A percentile compares a stretch with the other conserved stretches of the same genome.
phyloP scores from a whole-genome alignment of 2,329 filamentous ascomycete species.

The Monosporascus sp. region DNA sequence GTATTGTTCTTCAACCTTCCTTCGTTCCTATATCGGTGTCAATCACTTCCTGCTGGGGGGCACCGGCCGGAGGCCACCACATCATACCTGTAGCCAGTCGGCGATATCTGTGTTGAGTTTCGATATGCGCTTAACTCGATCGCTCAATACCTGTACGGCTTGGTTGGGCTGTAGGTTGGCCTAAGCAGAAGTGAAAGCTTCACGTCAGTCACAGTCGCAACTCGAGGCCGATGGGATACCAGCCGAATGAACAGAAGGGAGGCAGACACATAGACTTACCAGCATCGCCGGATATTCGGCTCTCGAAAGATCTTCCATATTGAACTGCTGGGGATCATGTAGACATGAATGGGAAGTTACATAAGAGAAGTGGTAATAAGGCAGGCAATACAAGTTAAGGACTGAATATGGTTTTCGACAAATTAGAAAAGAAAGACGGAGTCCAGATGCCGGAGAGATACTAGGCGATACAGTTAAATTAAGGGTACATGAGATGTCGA shows the following conservation, averaged over 20 bases:
- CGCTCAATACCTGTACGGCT: constrained; percentile 75
- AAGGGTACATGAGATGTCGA: constrained; percentile 13
- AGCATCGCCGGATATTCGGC: constrained; percentile 92
- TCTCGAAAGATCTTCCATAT: constrained; percentile 73
- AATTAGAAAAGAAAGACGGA: constrained; percentile 8
- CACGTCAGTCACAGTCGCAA: constrained; percentile 12
- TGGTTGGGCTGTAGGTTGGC: constrained; percentile 74
- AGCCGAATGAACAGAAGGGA: too few species aligned
- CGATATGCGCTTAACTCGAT: constrained; percentile 81
- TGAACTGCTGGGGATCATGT: constrained; percentile 22
- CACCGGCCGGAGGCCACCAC: constrained; percentile 7
- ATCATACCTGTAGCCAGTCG: constrained; percentile 87
- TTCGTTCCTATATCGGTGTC: constrained; percentile 65
- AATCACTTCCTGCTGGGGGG: background rate
- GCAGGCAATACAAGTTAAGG: constrained; percentile 17
- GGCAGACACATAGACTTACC: constrained; percentile 51
- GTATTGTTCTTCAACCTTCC: constrained; percentile 87
- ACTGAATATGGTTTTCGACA: background rate
- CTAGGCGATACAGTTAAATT: constrained; percentile 1
- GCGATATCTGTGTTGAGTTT: constrained; percentile 87
- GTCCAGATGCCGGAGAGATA: constrained; percentile 8
- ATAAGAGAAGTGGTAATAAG: constrained; percentile 20
- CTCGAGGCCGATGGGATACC: background rate
- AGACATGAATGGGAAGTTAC: constrained; percentile 20
- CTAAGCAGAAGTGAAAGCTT: constrained; percentile 39